Evolutionary conservation across 1,284 basidiomycete genomes (phyloP).

Genomic region (Trametes sp.): DNA sequence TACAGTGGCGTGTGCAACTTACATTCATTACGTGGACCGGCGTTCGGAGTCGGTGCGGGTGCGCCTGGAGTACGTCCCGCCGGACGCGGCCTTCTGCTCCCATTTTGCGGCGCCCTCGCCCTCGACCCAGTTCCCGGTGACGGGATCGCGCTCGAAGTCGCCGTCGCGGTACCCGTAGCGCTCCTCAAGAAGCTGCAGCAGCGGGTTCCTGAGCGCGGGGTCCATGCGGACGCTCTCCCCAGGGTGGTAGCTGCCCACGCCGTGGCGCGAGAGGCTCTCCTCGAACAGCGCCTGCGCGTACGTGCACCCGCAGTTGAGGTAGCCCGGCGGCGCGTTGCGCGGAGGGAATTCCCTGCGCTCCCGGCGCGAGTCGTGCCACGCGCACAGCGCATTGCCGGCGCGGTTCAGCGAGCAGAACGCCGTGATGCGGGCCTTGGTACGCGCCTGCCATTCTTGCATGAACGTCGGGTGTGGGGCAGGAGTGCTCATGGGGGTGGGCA

Average conservation of each 20-base stretch:
- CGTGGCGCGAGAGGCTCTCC: conserved; percentile 78
- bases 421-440: conserved; percentile 73
- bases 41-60: conserved; percentile 40
- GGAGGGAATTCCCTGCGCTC: conserved; percentile 80
- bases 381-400: conserved; percentile 84
- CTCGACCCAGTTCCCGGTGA: conserved; percentile 67
- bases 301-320: conserved; percentile 84
- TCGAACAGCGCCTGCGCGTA: conserved; percentile 84
- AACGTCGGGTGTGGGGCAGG: conserved; percentile 57
- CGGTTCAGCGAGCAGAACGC: conserved; percentile 82
- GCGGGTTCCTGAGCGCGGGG: conserved; percentile 79
- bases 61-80: conserved; percentile 46
- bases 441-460: conserved; percentile 68
- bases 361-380: conserved; percentile 86
- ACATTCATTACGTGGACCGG: conserved; percentile 27
- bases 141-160: conserved; percentile 76
- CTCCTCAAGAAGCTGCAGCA: conserved; percentile 71
- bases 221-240: conserved; percentile 88
- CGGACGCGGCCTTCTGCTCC: conserved; percentile 62
- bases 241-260: conserved; percentile 80
- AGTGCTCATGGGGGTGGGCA: conserved; percentile 47
- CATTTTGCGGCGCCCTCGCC: conserved; percentile 68
- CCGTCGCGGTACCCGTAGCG: conserved; percentile 84
- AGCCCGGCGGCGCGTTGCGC: conserved; percentile 78
- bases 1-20: conserved; percentile 18